Evolutionary conservation across 352 stramenopile species (phyloP).

Genomic region (Pythium myriotylum): DNA sequence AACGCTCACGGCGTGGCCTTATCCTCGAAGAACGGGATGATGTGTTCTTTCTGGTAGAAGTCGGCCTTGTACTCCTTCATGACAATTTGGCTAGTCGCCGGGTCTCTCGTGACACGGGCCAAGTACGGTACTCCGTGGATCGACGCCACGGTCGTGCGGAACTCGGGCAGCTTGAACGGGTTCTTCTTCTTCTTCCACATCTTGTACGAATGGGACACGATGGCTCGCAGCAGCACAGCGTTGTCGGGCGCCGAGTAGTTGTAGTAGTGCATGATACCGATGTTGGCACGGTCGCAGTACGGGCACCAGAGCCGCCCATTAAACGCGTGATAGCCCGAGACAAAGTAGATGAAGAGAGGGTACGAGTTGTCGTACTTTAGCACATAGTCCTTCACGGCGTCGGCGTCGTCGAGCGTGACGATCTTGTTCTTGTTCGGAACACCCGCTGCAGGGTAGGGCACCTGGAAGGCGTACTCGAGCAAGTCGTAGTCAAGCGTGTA

Average conservation of each 20-base stretch:
- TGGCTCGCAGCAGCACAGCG: conserved; percentile 56
- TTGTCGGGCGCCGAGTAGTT: conserved; percentile 63
- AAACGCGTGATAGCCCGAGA: conserved; percentile 71
- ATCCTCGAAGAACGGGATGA: conserved; percentile 48
- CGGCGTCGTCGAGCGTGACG: conserved; percentile 39
- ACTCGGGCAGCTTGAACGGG: conserved; percentile 62
- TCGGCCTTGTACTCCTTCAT: conserved; percentile 51
- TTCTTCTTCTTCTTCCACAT: conserved; percentile 82
- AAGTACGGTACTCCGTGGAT: conserved; percentile 75
- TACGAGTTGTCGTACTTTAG: conserved; percentile 67
- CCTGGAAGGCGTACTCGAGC: conserved; percentile 71
- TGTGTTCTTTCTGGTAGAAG: conserved; percentile 41
- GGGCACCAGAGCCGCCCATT: conserved; percentile 84
- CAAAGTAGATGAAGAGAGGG: conserved; percentile 76
- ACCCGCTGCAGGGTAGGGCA: conserved; percentile 39
- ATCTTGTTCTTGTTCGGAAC: conserved; percentile 53
- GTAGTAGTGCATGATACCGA: conserved; percentile 79
- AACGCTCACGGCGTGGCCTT: not conserved
- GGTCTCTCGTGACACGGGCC: conserved; percentile 51
- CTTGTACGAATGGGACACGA: conserved; percentile 58
- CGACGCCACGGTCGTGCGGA: conserved; percentile 52
- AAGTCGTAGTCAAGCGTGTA: conserved; percentile 65
- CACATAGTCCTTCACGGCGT: conserved; percentile 57
- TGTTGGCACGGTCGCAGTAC: conserved; percentile 74
- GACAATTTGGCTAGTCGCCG: conserved; percentile 38